Evolutionary conservation across 805 yeast species (phyloP).

Genomic region (Wickerhamiella siamensis): DNA sequence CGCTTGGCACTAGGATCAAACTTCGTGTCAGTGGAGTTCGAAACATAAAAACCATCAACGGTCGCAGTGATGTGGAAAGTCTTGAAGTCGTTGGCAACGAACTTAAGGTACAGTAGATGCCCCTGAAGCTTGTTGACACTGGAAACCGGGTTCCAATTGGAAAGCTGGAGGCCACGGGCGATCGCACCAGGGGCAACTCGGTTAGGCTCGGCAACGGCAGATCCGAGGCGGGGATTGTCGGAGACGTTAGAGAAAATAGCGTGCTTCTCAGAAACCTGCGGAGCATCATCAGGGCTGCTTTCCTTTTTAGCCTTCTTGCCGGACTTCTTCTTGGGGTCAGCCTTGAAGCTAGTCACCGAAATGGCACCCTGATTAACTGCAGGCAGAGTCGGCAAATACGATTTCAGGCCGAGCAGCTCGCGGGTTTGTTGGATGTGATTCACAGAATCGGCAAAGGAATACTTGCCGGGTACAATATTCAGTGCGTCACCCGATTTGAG

Average conservation of each 20-base stretch:
- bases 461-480: slow-evolving; percentile 38
- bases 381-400: slow-evolving; percentile 24
- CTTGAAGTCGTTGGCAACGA: slow-evolving; percentile 71
- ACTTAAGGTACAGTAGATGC: slow-evolving; percentile 61
- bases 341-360: slow-evolving; percentile 18
- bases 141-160: slow-evolving; percentile 82
- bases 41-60: slow-evolving; percentile 58
- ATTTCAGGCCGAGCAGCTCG: slow-evolving; percentile 38
- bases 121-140: slow-evolving; percentile 48
- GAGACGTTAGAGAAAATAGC: background rate
- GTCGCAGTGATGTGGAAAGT: slow-evolving; percentile 65
- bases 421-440: slow-evolving; percentile 52
- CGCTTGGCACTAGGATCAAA: slow-evolving; percentile 51
- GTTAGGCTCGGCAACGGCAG: slow-evolving; percentile 10
- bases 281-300: slow-evolving; percentile 9
- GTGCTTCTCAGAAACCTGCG: slow-evolving; percentile 10
- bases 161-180: slow-evolving; percentile 47
- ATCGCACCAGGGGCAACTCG: slow-evolving; percentile 21
- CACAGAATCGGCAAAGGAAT: slow-evolving; percentile 45
- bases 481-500: slow-evolving; percentile 29
- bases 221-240: background rate
- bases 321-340: slow-evolving; percentile 10
- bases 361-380: slow-evolving; percentile 14
- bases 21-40: slow-evolving; percentile 46
- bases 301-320: slow-evolving; percentile 5